Conservation (phyloP, 371 early-diverging fungal species). For the Nematocida sp. region DNA sequence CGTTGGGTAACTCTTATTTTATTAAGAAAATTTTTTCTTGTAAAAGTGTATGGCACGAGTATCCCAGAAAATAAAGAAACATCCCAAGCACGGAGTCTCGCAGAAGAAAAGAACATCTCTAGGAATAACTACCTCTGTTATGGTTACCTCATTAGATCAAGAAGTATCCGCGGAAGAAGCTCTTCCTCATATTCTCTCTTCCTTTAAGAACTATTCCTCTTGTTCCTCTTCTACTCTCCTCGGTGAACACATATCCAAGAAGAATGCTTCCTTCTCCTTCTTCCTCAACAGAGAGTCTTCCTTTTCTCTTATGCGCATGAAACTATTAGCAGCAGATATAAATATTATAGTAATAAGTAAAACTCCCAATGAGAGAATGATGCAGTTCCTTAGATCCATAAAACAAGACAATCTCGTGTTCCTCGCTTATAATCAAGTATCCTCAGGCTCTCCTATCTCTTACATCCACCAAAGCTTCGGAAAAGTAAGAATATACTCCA, state of each 20-base stretch:
- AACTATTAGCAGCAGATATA: constrained; percentile 47
- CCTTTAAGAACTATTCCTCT: constrained; percentile 1
- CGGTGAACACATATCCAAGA: not conserved
- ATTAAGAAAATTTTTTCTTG: too few relatives aligned
- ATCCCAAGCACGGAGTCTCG: constrained; percentile 27
- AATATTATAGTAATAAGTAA: constrained; percentile 54
- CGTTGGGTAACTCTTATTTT: too few relatives aligned
- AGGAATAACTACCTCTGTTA: constrained; percentile 21
- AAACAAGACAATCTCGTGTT: constrained; percentile 54
- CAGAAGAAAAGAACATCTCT: constrained; percentile 29
- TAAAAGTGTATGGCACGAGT: too few relatives aligned
- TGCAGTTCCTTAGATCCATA: constrained; percentile 30
- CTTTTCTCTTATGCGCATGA: not conserved
- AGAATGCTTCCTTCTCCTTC: constrained; percentile 16
- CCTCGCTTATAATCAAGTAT: constrained; percentile 15
- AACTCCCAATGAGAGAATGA: constrained; percentile 5
- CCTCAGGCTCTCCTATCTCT: constrained; percentile 16
- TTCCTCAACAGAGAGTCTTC: not conserved
- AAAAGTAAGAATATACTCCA: constrained; percentile 52
- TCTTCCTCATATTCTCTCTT: constrained; percentile 18
- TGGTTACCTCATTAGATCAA: constrained; percentile 31
- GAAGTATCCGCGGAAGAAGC: constrained; percentile 19
- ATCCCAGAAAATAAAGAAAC: too few relatives aligned
- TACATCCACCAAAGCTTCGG: constrained; percentile 53
- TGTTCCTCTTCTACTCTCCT: too few relatives aligned